A percentile compares a stretch with the other conserved stretches of the same genome.
phyloP scores from a whole-genome alignment of 1,139 yeast species.

The Pneumocystis oryctolagi region DNA sequence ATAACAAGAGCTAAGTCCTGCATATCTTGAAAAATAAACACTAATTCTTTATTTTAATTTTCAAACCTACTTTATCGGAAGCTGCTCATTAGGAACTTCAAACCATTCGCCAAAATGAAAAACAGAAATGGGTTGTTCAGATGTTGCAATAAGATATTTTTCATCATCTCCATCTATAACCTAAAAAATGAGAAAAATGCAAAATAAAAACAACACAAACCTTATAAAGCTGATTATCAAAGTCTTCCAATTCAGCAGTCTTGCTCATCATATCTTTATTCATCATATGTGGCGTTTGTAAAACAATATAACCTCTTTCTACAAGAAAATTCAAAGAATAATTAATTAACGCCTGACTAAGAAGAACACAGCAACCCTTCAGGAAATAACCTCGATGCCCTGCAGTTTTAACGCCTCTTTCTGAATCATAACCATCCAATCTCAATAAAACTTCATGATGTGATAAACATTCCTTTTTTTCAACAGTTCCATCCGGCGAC shows the following conservation, averaged over 20 bases:
- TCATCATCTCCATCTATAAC: conserved; percentile 85
- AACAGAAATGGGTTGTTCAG: conserved; percentile 98
- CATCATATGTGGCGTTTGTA: conserved; percentile 99
- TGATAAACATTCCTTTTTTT: conserved; percentile 60
- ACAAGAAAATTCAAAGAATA: conserved; percentile 80
- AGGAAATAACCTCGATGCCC: conserved; percentile 98
- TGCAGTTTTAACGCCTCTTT: conserved; percentile 92
- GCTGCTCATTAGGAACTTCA: conserved; percentile 90
- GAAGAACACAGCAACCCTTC: conserved; percentile 87
- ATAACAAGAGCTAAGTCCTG: conserved; percentile 96
- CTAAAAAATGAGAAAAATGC: not conserved
- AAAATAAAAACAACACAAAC: conserved; percentile 27
- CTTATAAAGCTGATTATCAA: conserved; percentile 94
- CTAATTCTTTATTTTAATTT: not conserved
- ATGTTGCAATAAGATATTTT: conserved; percentile 93
- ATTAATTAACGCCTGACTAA: conserved; percentile 94
- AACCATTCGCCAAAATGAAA: conserved; percentile 98
- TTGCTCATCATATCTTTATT: conserved; percentile 98
- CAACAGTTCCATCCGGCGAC: conserved; percentile 48
- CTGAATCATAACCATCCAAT: conserved; percentile 96
- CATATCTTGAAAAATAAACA: conserved; percentile 40
- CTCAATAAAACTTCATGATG: conserved; percentile 92
- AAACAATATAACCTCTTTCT: conserved; percentile 65
- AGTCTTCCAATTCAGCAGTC: conserved; percentile 95
- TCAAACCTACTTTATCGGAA: conserved; percentile 43